Conservation (phyloP, 2,329 filamentous ascomycete species). For the Diaporthe vexans region DNA sequence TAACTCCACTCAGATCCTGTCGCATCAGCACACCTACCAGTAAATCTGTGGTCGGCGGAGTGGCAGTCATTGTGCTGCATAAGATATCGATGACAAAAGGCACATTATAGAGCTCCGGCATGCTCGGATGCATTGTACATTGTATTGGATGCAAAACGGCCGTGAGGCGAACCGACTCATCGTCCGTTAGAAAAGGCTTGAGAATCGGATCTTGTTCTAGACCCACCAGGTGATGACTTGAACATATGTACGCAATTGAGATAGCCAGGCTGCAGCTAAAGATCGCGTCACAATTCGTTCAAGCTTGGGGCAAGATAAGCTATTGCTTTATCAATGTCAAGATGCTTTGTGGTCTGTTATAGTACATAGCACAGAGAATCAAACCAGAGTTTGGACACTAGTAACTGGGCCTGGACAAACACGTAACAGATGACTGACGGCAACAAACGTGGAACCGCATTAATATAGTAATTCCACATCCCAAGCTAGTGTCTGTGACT, state of each 20-base stretch:
- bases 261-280: background rate
- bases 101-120: too few species aligned
- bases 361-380: background rate
- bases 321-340: too few species aligned
- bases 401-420: background rate
- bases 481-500: background rate
- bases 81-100: background rate
- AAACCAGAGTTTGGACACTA: background rate
- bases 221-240: background rate
- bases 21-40: background rate
- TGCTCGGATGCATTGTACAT: background rate
- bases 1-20: background rate
- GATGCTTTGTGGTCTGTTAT: too few species aligned
- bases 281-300: too few species aligned
- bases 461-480: background rate
- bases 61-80: background rate
- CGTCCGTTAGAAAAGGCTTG: background rate
- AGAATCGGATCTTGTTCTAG: background rate
- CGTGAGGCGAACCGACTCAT: too few species aligned
- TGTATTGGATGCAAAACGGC: background rate
- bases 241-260: background rate
- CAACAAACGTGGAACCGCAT: background rate
- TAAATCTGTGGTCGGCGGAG: too few species aligned
- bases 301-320: too few species aligned
- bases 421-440: background rate